Evolutionary conservation across 2,329 filamentous ascomycete species (phyloP), one percentile per base, ranked within the genome.

Genomic region (Colletotrichum gigasporum): DNA sequence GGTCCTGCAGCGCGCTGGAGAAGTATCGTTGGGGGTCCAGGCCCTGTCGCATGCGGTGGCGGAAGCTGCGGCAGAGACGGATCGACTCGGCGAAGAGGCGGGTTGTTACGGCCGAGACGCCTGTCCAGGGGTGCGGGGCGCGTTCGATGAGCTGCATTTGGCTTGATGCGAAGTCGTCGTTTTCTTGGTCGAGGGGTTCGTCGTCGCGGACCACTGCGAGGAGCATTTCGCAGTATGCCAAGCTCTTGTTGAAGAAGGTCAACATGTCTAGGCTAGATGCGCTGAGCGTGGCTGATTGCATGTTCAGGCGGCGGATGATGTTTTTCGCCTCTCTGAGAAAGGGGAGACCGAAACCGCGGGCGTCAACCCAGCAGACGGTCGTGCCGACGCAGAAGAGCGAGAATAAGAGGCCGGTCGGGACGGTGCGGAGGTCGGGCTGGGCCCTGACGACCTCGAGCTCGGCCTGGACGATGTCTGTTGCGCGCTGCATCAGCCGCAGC

Each of bases 321-420:
- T 62, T 53, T 4, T 68, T 67, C 3, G 74, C 71, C 20, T 75
- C 73, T 22, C 69, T 68, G 10, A 79, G 69, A 58, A 77, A 78
- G 0, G 75, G 75, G 2, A 73, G 50, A 1, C 75, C 76, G 1
- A 78, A 45, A 7, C 74, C 69, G 4, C 70, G 69, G 0, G 77
- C 71, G 24, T 80, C 78, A 0, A 80, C 71, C 78, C 78, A 80
- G 66, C 77, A 78, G 0, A 79, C 71, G 0, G 77, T 78, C 0
- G 78, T 80, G 0, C 78, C 78, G 1, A 80, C 69, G 42, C 78
- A 80, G 34, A 79, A 79, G 0, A 80, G 67, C 0, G 79, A 73
- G 2, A 79, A 76, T 0, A 80, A 66, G 2, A 78, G 68, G 2
- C 74, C 76, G 0, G 76, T 71, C 0, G 78, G 78, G 5, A 80